Percentiles rank a stretch among this genome's conserved stretches.
These are phyloP conservation scores for Xylaria sp. DNA, from an alignment of 495 filamentous ascomycete genomes.

Conservation along the genomic window DNA sequence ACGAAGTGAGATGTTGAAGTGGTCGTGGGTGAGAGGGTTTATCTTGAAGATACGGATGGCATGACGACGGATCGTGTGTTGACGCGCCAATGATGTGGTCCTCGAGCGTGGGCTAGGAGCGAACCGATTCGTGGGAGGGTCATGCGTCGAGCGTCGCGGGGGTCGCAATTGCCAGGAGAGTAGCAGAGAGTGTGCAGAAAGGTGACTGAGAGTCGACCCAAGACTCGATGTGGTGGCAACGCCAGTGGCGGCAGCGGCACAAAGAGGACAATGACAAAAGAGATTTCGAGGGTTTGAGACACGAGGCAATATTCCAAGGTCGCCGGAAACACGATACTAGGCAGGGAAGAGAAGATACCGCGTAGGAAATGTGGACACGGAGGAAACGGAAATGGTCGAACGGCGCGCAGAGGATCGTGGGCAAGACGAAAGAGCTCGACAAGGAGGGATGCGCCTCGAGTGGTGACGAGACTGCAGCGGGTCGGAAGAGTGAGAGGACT, in stretches of 20 bases:
- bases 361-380: slow-evolving; percentile 24
- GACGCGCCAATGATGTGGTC: slow-evolving; percentile 44
- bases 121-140: slow-evolving; percentile 14
- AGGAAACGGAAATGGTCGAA: slow-evolving; percentile 31
- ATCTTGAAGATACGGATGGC: slow-evolving; percentile 62
- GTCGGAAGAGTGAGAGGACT: slow-evolving; percentile 33
- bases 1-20: slow-evolving; percentile 56
- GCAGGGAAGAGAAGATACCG: slow-evolving; percentile 20
- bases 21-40: slow-evolving; percentile 46
- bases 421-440: slow-evolving; percentile 9
- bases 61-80: slow-evolving; percentile 59
- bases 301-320: slow-evolving; percentile 27
- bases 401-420: slow-evolving; percentile 33
- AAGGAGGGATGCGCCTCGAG: slow-evolving; percentile 40
- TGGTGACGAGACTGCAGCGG: slow-evolving; percentile 34
- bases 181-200: no score
- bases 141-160: slow-evolving; percentile 31
- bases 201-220: slow-evolving; percentile 26
- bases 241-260: slow-evolving; percentile 29
- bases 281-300: slow-evolving; percentile 30
- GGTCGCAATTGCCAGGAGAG: slow-evolving; percentile 29
- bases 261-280: slow-evolving; percentile 42
- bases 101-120: slow-evolving; percentile 27
- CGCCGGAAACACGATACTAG: slow-evolving; percentile 19
- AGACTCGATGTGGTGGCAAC: slow-evolving; percentile 23